These are phyloP conservation scores for Penicillium paradoxum DNA, from an alignment of 495 filamentous ascomycete genomes.

Conservation along the genomic window DNA sequence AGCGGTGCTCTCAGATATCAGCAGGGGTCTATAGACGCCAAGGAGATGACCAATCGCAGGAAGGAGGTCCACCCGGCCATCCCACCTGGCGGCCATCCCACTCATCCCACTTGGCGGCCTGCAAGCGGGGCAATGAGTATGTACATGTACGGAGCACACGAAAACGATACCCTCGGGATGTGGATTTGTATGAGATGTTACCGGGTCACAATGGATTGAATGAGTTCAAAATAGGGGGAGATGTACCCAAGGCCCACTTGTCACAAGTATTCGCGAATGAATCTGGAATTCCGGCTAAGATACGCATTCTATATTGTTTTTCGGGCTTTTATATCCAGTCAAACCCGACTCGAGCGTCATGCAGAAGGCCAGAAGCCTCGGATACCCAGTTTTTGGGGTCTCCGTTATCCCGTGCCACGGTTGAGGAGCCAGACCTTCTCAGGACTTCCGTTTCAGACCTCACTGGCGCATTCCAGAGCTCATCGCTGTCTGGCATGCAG, in stretches of 20 bases:
- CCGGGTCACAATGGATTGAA: no score
- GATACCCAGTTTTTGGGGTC: constrained; percentile 9
- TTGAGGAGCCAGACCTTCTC: neutral
- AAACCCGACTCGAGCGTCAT: constrained; percentile 6
- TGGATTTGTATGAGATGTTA: no score
- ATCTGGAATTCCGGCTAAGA: no score
- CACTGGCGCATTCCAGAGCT: constrained; percentile 13
- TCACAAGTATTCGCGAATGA: no score
- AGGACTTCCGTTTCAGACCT: neutral
- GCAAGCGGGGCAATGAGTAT: no score
- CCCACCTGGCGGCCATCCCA: neutral
- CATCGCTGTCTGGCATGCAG: constrained; percentile 18
- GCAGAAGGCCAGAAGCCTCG: neutral
- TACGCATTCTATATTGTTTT: neutral
- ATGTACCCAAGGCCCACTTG: no score
- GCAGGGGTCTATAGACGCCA: no score
- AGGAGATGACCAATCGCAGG: no score
- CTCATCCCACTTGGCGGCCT: neutral
- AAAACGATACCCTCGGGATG: no score
- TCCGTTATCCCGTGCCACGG: constrained; percentile 6
- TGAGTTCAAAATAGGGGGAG: no score
- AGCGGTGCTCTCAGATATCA: neutral
- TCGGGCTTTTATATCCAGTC: constrained; percentile 8
- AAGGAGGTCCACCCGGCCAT: no score
- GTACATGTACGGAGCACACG: no score